A percentile compares a stretch with the other conserved stretches of the same genome.
These are phyloP conservation scores for Saccharomycopsis fibuligera DNA, from an alignment of 805 yeast species.

Conservation along the genomic window DNA sequence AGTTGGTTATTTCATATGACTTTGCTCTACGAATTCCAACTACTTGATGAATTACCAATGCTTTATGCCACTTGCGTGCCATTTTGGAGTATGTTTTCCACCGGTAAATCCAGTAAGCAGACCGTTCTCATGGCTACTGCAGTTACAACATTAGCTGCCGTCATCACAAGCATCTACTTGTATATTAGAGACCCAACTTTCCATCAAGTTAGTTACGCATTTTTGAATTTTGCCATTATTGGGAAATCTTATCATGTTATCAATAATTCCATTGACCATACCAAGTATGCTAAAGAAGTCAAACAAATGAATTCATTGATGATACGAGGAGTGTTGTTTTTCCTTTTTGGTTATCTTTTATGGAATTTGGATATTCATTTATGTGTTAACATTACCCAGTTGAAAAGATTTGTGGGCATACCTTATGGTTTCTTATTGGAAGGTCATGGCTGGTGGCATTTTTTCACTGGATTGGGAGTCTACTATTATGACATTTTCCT, in stretches of 20 bases:
- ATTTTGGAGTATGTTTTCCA: slow-evolving; percentile 74
- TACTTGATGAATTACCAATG: slow-evolving; percentile 96
- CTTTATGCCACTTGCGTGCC: slow-evolving; percentile 96
- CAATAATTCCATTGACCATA: slow-evolving; percentile 9
- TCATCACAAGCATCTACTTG: slow-evolving; percentile 67
- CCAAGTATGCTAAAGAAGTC: slow-evolving; percentile 15
- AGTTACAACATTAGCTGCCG: slow-evolving; percentile 34
- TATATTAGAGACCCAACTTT: slow-evolving; percentile 74
- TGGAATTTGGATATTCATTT: slow-evolving; percentile 89
- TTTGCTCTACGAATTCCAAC: slow-evolving; percentile 77
- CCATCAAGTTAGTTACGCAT: slow-evolving; percentile 82
- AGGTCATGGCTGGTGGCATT: slow-evolving; percentile 98
- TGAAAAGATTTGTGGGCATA: slow-evolving; percentile 45
- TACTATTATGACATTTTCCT: slow-evolving; percentile 77
- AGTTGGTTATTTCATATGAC: slow-evolving; percentile 98
- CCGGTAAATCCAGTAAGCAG: slow-evolving; percentile 35
- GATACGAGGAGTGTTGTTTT: slow-evolving; percentile 52
- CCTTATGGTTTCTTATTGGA: slow-evolving; percentile 85
- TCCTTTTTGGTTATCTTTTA: slow-evolving; percentile 67
- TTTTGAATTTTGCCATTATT: slow-evolving; percentile 69
- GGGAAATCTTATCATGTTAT: slow-evolving; percentile 50
- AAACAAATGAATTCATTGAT: slow-evolving; percentile 48
- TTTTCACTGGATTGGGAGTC: slow-evolving; percentile 79
- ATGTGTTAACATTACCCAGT: slow-evolving; percentile 35
- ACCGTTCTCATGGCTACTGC: slow-evolving; percentile 13